Evolutionary conservation across 2,329 filamentous ascomycete species (phyloP), one percentile per base, ranked within the genome.

Genomic region (Nigrospora sphaerica): DNA sequence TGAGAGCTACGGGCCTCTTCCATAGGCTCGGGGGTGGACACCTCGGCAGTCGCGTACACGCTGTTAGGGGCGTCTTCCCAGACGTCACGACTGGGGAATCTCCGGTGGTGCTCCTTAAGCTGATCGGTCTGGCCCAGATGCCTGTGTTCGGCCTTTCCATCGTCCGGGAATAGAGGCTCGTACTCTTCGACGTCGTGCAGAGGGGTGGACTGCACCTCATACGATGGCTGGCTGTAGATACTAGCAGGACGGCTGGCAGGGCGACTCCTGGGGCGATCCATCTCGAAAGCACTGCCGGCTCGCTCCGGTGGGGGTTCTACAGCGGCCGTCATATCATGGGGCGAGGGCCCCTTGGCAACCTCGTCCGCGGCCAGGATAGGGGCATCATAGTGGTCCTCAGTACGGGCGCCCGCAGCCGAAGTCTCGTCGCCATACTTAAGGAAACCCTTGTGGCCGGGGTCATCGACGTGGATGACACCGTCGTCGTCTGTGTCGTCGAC

Each of bases 1-100:
- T 28, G 36, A 14, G 23, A 34, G 14, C 37, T 34, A 12, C 35
- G 36, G 16, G 28, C 3, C 7, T 49, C 73, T 49, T 73, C 74
- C 0, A 74, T 70, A 32, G 77, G 60, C 57, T 90, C 86, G 2
- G 90, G 90, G 0, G 88, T 93, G 3, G 85, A 88, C 9, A 97
- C 92, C 49, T 88, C 90, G 3, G 91, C 83, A 32, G 80, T 84
- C 59, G 78, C 81, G 58, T 93, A 83, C 44, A 88, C 74, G 66
- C 90, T 95, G 60, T 83, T 86, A 4, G 95, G 93, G 0, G 89
- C 85, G 63, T 98, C 95, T 69, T 98, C 93, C 93, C 93, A 98
- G 36, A 97, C 81, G 62, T 98, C 93, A 63, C 91, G 86, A 64
- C 91, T 96, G 1, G 93, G 93, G 66, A 98, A 98, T 51, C 78